Conservation (phyloP, 768 basidiomycete genomes). For the Pholiota molesta region DNA sequence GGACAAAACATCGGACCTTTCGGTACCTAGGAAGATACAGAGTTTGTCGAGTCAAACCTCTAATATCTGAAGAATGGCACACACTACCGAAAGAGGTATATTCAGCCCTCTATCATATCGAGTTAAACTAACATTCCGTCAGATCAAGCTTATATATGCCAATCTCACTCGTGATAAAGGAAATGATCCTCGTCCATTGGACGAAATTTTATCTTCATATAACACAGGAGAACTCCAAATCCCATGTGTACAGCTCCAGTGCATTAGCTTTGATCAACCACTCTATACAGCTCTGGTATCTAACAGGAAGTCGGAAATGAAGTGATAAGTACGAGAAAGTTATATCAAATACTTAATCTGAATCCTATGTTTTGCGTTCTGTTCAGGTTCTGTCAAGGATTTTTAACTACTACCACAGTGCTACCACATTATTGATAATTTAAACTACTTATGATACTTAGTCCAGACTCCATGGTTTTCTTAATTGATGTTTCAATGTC, state of each 20-base stretch:
- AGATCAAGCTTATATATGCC: conserved; percentile 40
- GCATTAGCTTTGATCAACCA: conserved; percentile 44
- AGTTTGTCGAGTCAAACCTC: conserved; percentile 41
- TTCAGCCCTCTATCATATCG: neutral
- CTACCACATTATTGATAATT: too few species aligned
- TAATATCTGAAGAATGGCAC: conserved; percentile 50
- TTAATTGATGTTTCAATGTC: too few species aligned
- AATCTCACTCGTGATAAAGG: conserved; percentile 42
- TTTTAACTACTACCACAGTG: too few species aligned
- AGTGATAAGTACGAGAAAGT: neutral
- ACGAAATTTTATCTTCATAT: conserved; percentile 46
- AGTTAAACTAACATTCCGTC: conserved; percentile 4
- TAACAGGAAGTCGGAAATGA: conserved; percentile 5
- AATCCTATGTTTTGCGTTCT: neutral
- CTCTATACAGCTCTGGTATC: conserved; percentile 36
- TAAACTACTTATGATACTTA: too few species aligned
- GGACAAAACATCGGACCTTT: conserved; percentile 34
- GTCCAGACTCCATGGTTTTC: too few species aligned
- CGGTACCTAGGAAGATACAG: conserved; percentile 50
- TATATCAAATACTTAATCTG: too few species aligned
- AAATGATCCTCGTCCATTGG: conserved; percentile 33
- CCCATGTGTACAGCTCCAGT: conserved; percentile 53
- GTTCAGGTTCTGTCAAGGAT: too few species aligned
- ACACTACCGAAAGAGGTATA: conserved; percentile 40
- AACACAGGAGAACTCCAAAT: conserved; percentile 43